Evolutionary conservation across 2,329 filamentous ascomycete species (phyloP).

Genomic region (Alternaria sp.): DNA sequence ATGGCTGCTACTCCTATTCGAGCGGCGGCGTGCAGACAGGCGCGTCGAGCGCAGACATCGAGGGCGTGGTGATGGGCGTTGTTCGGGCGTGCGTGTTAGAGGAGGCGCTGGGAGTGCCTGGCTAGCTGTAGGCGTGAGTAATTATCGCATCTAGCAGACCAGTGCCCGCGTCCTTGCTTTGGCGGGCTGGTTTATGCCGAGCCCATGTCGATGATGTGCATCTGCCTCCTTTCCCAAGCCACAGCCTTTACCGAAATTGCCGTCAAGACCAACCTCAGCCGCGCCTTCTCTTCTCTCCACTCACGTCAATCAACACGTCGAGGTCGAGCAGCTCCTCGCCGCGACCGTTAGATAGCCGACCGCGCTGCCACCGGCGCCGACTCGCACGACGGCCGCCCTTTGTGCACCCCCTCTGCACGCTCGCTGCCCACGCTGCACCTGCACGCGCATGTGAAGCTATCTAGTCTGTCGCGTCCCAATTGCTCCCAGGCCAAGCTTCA

Average conservation of each 20-base stretch:
- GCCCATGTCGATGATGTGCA: slow-evolving; percentile 24
- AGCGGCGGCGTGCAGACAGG: neutral
- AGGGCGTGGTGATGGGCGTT: neutral
- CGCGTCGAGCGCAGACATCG: neutral
- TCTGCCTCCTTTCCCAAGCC: slow-evolving; percentile 22
- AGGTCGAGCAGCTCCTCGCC: slow-evolving; percentile 20
- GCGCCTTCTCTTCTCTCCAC: slow-evolving; percentile 39
- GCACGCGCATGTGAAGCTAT: slow-evolving; percentile 24
- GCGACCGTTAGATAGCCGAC: slow-evolving; percentile 21
- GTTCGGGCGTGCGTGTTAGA: neutral
- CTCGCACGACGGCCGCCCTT: neutral
- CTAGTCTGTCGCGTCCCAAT: neutral
- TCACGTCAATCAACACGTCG: slow-evolving; percentile 32
- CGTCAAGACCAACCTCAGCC: slow-evolving; percentile 27
- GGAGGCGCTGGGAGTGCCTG: slow-evolving; percentile 15
- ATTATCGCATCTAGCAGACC: slow-evolving; percentile 6
- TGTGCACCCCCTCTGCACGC: neutral
- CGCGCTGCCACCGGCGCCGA: slow-evolving; percentile 9
- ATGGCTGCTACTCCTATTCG: slow-evolving; percentile 8
- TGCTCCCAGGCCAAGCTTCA: neutral
- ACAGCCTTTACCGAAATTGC: slow-evolving; percentile 23
- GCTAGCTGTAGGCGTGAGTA: slow-evolving; percentile 7
- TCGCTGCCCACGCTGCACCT: slow-evolving; percentile 1
- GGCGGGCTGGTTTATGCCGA: slow-evolving; percentile 20
- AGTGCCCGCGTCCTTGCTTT: slow-evolving; percentile 8